Evolutionary conservation across 2,329 filamentous ascomycete species (phyloP).

Genomic region (Arthrobotrys conoides): DNA sequence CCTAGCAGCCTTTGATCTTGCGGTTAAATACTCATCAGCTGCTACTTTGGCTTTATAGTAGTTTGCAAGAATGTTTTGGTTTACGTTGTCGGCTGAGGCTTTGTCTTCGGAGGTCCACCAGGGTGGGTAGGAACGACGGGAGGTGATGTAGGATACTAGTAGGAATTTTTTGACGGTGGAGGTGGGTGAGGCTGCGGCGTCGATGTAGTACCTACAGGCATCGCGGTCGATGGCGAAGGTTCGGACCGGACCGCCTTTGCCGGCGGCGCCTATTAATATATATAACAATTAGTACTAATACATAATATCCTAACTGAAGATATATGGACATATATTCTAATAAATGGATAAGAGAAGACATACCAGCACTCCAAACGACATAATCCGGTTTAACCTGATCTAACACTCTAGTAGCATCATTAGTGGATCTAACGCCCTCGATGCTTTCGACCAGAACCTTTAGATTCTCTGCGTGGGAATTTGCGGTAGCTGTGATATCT

Average conservation of each 20-base stretch:
- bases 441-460: conserved; percentile 47
- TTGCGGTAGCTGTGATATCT: conserved; percentile 44
- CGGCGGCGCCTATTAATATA: conserved; percentile 72
- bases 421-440: conserved; percentile 68
- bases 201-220: conserved; percentile 75
- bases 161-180: conserved; percentile 75
- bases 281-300: conserved; percentile 7
- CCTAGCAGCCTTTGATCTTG: conserved; percentile 40
- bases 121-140: conserved; percentile 70
- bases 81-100: conserved; percentile 56
- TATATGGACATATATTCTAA: background rate
- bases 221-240: conserved; percentile 76
- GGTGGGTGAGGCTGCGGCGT: conserved; percentile 71
- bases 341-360: conserved; percentile 54
- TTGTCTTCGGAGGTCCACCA: conserved; percentile 72
- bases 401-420: conserved; percentile 46
- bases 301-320: too few species aligned
- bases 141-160: conserved; percentile 75
- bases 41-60: conserved; percentile 76
- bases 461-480: conserved; percentile 69
- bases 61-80: conserved; percentile 68
- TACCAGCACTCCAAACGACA: conserved; percentile 78
- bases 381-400: conserved; percentile 69
- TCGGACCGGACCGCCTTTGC: conserved; percentile 73
- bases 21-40: conserved; percentile 68